Evolutionary conservation across 2,329 filamentous ascomycete species (phyloP).

Genomic region (Thelonectria olida): DNA sequence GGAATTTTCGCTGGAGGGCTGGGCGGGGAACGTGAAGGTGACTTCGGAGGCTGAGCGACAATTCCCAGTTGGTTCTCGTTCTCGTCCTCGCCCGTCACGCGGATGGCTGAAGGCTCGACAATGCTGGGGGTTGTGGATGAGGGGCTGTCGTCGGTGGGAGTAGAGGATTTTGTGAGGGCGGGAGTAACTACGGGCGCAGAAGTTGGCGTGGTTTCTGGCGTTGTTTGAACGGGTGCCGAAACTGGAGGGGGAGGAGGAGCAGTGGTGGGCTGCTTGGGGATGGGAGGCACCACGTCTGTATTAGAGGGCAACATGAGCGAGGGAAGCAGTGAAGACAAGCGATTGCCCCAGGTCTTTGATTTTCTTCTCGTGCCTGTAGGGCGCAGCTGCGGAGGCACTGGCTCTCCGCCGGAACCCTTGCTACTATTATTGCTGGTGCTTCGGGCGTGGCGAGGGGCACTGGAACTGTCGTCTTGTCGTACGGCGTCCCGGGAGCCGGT

Average conservation of each 20-base stretch:
- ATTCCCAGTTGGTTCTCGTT: slow-evolving; percentile 31
- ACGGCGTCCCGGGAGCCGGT: slow-evolving; percentile 27
- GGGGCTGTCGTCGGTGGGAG: slow-evolving; percentile 38
- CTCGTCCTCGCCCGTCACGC: slow-evolving; percentile 31
- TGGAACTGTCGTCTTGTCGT: slow-evolving; percentile 28
- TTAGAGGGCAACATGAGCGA: slow-evolving; percentile 48
- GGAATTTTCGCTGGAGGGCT: slow-evolving; percentile 23
- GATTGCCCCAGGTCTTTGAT: slow-evolving; percentile 48
- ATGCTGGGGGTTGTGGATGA: slow-evolving; percentile 37
- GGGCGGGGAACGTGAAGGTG: slow-evolving; percentile 25
- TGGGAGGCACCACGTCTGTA: slow-evolving; percentile 40
- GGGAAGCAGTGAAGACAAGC: slow-evolving; percentile 49
- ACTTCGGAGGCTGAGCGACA: slow-evolving; percentile 18
- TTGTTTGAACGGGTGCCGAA: slow-evolving; percentile 18
- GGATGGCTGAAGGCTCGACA: slow-evolving; percentile 30
- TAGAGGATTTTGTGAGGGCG: slow-evolving; percentile 37
- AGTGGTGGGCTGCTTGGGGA: slow-evolving; percentile 34
- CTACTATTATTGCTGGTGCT: slow-evolving; percentile 2
- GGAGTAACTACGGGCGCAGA: slow-evolving; percentile 27
- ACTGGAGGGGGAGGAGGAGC: slow-evolving; percentile 36
- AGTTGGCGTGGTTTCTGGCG: slow-evolving; percentile 23
- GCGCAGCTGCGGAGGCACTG: slow-evolving; percentile 32
- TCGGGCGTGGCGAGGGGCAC: neutral
- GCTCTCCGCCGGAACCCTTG: slow-evolving; percentile 22
- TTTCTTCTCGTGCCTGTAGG: slow-evolving; percentile 38